Conservation (phyloP, 768 basidiomycete genomes). For the Cantharellus anzutake region DNA sequence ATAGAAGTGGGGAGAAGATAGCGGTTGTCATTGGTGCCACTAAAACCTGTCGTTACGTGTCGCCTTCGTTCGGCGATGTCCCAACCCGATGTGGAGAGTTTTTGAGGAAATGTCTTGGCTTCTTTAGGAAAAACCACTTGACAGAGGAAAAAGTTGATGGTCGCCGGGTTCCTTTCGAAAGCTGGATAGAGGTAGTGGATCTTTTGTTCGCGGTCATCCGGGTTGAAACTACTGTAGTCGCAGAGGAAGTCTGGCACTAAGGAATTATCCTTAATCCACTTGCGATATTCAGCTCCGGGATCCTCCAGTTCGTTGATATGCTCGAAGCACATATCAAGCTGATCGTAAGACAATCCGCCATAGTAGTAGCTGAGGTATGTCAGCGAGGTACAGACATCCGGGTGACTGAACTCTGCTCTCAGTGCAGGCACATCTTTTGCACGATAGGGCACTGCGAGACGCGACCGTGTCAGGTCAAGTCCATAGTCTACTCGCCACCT, state of each 20-base stretch:
- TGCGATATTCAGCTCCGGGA: too few species aligned
- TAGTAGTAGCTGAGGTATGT: constrained; percentile 11
- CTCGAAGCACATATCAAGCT: neutral
- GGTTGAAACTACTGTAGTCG: neutral
- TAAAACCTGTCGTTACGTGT: constrained; percentile 29
- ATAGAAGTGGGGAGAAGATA: constrained; percentile 16
- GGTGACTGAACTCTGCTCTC: neutral
- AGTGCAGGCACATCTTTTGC: constrained; percentile 15
- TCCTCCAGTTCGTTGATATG: neutral
- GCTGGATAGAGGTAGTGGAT: neutral
- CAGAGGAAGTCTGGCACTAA: neutral
- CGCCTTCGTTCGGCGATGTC: constrained; percentile 26
- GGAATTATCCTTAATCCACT: too few species aligned
- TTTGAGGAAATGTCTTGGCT: constrained; percentile 25
- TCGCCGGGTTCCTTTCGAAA: neutral
- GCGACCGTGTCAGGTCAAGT: constrained; percentile 22
- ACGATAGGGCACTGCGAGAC: constrained; percentile 32
- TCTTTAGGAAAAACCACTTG: constrained; percentile 1
- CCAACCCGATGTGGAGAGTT: constrained; percentile 33
- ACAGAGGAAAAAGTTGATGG: constrained; percentile 3
- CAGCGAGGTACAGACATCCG: neutral
- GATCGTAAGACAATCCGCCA: neutral
- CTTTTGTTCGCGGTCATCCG: neutral
- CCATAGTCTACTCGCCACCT: constrained; percentile 37
- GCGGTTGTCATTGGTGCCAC: constrained; percentile 17